Evolutionary conservation across 176 grass and related monocot genomes (phyloP).

Genomic region (Thalia dealbata): DNA sequence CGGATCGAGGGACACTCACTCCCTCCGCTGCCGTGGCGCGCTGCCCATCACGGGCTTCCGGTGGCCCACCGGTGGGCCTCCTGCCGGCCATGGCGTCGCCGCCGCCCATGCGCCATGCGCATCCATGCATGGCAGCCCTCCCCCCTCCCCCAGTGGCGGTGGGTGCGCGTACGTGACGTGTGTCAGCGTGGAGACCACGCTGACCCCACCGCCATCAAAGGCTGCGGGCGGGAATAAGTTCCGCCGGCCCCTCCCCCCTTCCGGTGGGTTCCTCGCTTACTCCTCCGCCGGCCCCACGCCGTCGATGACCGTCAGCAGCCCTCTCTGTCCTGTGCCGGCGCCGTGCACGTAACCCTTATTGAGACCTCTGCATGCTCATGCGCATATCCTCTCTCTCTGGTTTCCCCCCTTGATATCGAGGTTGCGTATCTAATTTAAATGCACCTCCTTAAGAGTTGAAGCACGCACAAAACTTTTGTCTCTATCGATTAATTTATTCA

Average conservation of each 20-base stretch:
- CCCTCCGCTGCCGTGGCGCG: too few relatives aligned
- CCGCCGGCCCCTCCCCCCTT: too few relatives aligned
- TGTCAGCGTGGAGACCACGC: not conserved
- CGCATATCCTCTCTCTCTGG: not conserved
- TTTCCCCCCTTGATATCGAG: too few relatives aligned
- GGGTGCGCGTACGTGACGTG: not conserved
- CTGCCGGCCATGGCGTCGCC: not conserved
- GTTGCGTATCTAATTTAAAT: too few relatives aligned
- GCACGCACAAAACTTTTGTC: too few relatives aligned
- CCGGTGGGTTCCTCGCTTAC: not conserved
- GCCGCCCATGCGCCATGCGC: not conserved
- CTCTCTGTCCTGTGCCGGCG: not conserved
- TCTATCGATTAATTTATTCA: too few relatives aligned
- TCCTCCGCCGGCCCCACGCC: too few relatives aligned
- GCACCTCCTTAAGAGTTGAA: too few relatives aligned
- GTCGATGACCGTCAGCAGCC: not conserved
- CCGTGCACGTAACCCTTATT: not conserved
- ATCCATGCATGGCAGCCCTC: not conserved
- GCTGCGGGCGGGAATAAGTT: constrained; percentile 1
- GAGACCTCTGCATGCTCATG: not conserved
- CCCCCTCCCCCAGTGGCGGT: too few relatives aligned
- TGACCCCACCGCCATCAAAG: not conserved
- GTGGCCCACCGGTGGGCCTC: not conserved
- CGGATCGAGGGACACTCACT: too few relatives aligned
- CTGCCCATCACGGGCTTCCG: not conserved